Base-by-base conservation (phyloP, 345 rosid genomes). In the Pistacia integerrima region DNA sequence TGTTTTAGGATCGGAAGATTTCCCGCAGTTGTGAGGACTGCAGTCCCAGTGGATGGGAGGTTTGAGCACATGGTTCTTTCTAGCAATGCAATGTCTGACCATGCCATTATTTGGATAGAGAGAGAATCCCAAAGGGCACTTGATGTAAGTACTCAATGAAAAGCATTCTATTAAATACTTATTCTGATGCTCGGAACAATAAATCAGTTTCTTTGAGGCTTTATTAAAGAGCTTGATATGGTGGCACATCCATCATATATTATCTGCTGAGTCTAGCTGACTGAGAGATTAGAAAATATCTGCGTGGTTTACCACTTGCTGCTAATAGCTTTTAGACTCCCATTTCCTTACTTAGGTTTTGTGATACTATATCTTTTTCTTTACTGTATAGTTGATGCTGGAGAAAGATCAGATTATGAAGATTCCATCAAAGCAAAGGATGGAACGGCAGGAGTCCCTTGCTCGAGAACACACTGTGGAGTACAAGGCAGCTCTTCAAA, bases 31-130 rank as follows among this genome's bases (percentile, higher is more conserved):
- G 99, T 96, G 82, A 92, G 91, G 84, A 96, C 97, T 25, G 99
- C 99, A 65, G 99, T 93, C 6, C 99, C 99, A 25, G 98, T 96
- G 65, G 97, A 96, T 81, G 97, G 98, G 76, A 90, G 98, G 75
- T 96, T 96, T 75, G 98, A 96, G 89, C 97, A 91, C 80, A 78
- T 88, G 11, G 97, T 91, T 79, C 91, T 96, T 67, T 92, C 98
- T 20, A 92, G 97, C 83, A 96, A 93, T 81, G 93, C 93, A 57
- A 93, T 92, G 11, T 80, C 96, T 7, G 99, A 96, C 81, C 97
- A 93, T 78, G 93, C 93, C 22, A 83, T 93, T 78, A 84, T 96
- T 69, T 96, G 97, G 98, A 84, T 93, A 35, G 87, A 88, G 79
- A 90, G 94, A 84, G 99, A 96, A 82, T 96, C 92, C 28, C 92